Percentiles rank a stretch among this genome's conserved stretches.
These are phyloP conservation scores for Schoenoplectus tabernaemontani DNA, from an alignment of 202 grass and related monocot genomes.

Conservation along the genomic window DNA sequence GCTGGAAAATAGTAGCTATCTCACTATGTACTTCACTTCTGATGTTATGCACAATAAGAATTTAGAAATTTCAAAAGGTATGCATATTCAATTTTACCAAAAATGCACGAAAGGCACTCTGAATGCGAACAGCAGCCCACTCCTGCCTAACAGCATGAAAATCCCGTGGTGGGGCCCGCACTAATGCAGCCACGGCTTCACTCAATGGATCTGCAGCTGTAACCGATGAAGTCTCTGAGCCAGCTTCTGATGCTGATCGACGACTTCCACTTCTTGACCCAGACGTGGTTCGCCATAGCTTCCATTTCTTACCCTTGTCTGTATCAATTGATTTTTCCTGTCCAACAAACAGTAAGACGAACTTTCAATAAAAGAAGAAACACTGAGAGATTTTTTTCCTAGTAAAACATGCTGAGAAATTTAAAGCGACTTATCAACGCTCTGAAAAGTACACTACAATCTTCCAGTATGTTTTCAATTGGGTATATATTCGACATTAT, in stretches of 20 bases:
- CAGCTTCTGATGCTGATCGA: conserved; percentile 28
- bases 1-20: not conserved
- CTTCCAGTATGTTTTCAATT: not conserved
- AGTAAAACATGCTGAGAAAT: not conserved
- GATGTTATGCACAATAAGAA: not conserved
- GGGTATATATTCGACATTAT: no score
- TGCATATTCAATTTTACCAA: conserved; percentile 30
- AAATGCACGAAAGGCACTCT: conserved; percentile 73
- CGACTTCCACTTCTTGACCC: conserved; percentile 25
- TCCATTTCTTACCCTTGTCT: conserved; percentile 54
- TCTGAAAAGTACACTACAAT: not conserved
- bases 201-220: conserved; percentile 34
- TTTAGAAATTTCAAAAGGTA: not conserved
- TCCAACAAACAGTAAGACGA: not conserved
- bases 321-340: conserved; percentile 4
- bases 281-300: conserved; percentile 60
- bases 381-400: not conserved
- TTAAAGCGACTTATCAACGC: not conserved
- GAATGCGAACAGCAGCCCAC: conserved; percentile 69
- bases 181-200: conserved; percentile 46
- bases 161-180: conserved; percentile 51
- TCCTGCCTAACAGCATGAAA: conserved; percentile 56
- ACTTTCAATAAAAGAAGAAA: not conserved
- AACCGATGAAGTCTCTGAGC: conserved; percentile 43
- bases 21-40: no score